A percentile compares a stretch with the other conserved stretches of the same genome.
phyloP scores from a whole-genome alignment of 1,284 basidiomycete genomes.

The Testicularia cyperi region DNA sequence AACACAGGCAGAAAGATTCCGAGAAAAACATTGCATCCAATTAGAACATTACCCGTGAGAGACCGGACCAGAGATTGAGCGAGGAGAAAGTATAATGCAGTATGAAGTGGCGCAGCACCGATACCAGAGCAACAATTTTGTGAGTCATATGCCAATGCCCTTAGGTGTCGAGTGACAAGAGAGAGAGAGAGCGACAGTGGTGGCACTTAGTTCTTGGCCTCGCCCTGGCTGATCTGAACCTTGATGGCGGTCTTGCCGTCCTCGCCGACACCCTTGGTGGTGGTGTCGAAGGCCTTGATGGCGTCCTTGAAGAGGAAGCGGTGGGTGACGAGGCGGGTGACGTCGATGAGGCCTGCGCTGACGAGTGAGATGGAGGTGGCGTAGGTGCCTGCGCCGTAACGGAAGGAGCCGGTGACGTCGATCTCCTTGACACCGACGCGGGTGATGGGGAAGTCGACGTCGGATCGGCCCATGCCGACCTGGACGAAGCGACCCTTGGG shows the following conservation, averaged over 20 bases:
- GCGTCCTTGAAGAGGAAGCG: conserved; percentile 64
- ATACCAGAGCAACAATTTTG: too few species aligned
- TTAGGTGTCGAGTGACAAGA: neutral
- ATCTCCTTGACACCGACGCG: conserved; percentile 51
- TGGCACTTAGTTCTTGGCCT: conserved; percentile 31
- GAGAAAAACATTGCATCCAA: too few species aligned
- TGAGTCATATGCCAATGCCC: too few species aligned
- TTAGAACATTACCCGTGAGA: too few species aligned
- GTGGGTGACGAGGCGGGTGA: conserved; percentile 67
- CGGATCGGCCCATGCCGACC: conserved; percentile 65
- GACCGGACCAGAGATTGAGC: too few species aligned
- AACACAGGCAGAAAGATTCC: too few species aligned
- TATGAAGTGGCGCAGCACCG: too few species aligned
- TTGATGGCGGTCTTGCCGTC: conserved; percentile 65
- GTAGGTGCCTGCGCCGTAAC: conserved; percentile 76
- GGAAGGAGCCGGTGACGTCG: conserved; percentile 67
- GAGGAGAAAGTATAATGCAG: too few species aligned
- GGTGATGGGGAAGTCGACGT: conserved; percentile 62
- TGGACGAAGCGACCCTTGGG: conserved; percentile 61
- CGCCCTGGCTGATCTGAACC: conserved; percentile 61
- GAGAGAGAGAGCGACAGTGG: neutral
- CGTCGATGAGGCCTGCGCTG: conserved; percentile 64
- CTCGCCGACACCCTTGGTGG: conserved; percentile 70
- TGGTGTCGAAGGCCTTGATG: conserved; percentile 65
- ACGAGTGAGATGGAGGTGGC: conserved; percentile 66